Base-by-base conservation (phyloP, 768 basidiomycete species). In the Tylopilus intermedius region DNA sequence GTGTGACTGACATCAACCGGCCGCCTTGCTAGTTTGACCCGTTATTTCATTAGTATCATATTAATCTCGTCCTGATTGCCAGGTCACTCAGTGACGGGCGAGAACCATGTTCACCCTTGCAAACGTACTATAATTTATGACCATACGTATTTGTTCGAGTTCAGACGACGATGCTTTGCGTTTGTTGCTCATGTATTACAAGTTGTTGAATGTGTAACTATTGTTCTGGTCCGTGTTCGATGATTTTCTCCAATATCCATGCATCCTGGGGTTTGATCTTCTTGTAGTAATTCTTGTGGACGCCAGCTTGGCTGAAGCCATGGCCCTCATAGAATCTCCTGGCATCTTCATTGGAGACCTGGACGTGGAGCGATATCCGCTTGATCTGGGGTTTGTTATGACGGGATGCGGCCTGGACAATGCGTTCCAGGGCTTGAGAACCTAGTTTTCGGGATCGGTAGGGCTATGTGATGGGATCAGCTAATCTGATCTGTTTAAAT, bases 271-370 rank as follows among this genome's bases (percentile, higher is more conserved):
- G 92, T 27, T 70, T 74, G 52, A 94, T 89, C 68, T 90, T 94
- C 72, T 90, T 92, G 80, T 94, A 94, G 71, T 94, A 94, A 56
- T 81, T 77, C 62, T 85, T 74, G 49, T 86, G 80, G 29, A 86
- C 57, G 21, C 76, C 78, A 21, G 79, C 74, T 68, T 89, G 83
- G 50, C 70, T 73, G 74, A 94, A 94, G 8, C 88, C 92, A 61
- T 92, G 84, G 41, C 77, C 76, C 70, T 90, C 88, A 67, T 94
- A 94, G 69, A 94, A 94, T 50, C 69, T 73, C 71, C 86, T 90
- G 24, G 88, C 91, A 14, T 77, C 80, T 30, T 69, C 69, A 62
- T 94, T 94, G 37, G 85, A 88, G n/a, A 83, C 75, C 63, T 94
- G 92, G 2, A 94, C 92, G 65, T 94, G 92, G 47, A 94, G 77